Evolutionary conservation across 2,329 filamentous ascomycete genomes (phyloP).

Genomic region (Alternaria burnsii): DNA sequence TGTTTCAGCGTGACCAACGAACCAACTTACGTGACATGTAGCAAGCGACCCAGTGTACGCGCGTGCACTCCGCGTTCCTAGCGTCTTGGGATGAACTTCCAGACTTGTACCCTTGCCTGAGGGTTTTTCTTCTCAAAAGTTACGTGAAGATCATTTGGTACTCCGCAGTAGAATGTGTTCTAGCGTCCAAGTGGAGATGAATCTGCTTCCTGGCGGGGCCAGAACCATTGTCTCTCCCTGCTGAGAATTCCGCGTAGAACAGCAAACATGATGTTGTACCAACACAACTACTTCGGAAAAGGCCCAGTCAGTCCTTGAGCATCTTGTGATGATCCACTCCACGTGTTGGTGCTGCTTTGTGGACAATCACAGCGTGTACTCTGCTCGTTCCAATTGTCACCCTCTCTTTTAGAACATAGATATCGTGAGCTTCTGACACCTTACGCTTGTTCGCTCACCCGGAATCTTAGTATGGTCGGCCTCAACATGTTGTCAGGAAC

Average conservation of each 20-base stretch:
- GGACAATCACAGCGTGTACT: not conserved
- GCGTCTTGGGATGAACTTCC: not conserved
- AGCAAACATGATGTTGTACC: not conserved
- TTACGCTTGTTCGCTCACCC: not conserved
- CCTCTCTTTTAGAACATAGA: not conserved
- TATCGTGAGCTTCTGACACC: not conserved
- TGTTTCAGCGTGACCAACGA: not conserved
- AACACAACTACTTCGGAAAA: not conserved
- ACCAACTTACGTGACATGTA: not conserved
- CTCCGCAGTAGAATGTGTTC: no score
- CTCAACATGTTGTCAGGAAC: no score
- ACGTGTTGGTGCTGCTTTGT: not conserved
- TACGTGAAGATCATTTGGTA: not conserved
- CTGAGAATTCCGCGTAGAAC: no score
- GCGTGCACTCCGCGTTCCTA: not conserved
- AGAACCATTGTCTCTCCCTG: not conserved
- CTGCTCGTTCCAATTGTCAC: no score
- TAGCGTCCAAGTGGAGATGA: no score
- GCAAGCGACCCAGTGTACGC: not conserved
- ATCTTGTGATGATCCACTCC: not conserved
- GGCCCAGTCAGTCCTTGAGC: not conserved
- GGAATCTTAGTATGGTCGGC: fast-evolving
- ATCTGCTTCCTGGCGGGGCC: not conserved
- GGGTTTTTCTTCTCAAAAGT: no score
- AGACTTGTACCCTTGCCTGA: not conserved